phyloP scores from a whole-genome alignment of 192 early-diverging fungal genomes.

The Linnemannia hyalina region DNA sequence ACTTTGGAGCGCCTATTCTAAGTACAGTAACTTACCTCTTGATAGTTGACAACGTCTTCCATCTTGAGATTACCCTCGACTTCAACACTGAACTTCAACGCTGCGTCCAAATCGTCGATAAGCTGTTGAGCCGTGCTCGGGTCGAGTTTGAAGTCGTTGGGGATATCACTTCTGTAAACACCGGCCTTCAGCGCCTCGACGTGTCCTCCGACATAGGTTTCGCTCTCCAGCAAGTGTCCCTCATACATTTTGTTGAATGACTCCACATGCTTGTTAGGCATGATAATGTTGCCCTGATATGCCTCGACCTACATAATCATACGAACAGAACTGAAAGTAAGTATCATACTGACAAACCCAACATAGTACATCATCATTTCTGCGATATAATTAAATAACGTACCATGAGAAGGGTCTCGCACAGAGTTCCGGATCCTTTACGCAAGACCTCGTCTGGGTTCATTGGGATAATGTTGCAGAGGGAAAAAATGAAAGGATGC shows the following conservation, averaged over 20 bases:
- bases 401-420: conserved; percentile 97
- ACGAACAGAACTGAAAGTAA: not conserved
- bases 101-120: conserved; percentile 92
- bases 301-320: conserved; percentile 79
- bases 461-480: conserved; percentile 99
- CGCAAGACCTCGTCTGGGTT: conserved; percentile 97
- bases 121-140: conserved; percentile 85
- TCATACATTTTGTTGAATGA: conserved; percentile 84
- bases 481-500: conserved; percentile 98
- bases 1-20: not conserved
- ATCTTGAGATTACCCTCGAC: conserved; percentile 82
- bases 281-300: conserved; percentile 87
- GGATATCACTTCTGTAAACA: conserved; percentile 94
- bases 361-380: no score
- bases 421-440: conserved; percentile 96
- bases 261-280: conserved; percentile 97
- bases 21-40: conserved; percentile 71
- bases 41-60: conserved; percentile 90
- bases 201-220: conserved; percentile 99
- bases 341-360: no score
- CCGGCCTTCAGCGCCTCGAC: conserved; percentile 99
- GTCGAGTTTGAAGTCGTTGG: conserved; percentile 85
- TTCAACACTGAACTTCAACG: conserved; percentile 89
- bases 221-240: conserved; percentile 90
- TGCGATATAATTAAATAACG: not conserved